Conservation (phyloP, 495 filamentous ascomycete species). For the Penicillium herquei region DNA sequence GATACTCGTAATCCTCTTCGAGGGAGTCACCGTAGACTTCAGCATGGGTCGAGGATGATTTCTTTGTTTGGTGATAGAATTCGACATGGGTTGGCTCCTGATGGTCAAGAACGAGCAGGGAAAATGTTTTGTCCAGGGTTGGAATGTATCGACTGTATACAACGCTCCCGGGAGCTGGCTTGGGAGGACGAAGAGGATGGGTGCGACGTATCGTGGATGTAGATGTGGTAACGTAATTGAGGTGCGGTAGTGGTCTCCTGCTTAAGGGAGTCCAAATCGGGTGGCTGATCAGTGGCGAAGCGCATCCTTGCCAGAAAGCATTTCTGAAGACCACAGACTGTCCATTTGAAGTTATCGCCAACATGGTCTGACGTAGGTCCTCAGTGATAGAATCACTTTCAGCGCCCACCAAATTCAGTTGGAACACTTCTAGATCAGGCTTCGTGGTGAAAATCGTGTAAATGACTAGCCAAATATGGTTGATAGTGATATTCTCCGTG, state of each 20-base stretch:
- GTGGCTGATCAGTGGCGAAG: not conserved
- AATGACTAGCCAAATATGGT: conserved; percentile 1
- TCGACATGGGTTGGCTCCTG: not conserved
- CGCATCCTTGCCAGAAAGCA: conserved; percentile 3
- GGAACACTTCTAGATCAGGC: not conserved
- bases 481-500: not conserved
- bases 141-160: conserved; percentile 5
- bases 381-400: not conserved
- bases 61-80: not conserved
- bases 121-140: conserved; percentile 1
- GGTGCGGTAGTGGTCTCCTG: not conserved
- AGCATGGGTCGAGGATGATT: not conserved
- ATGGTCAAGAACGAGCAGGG: not conserved
- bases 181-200: conserved; percentile 2
- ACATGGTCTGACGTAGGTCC: not conserved
- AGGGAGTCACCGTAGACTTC: not conserved
- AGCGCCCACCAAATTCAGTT: not conserved
- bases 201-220: not conserved
- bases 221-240: conserved; percentile 2
- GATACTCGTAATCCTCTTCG: not conserved
- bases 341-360: not conserved
- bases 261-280: not conserved
- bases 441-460: conserved; percentile 1
- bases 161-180: not conserved
- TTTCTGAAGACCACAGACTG: not conserved